A percentile compares a stretch with the other conserved stretches of the same genome.
phyloP scores from a whole-genome alignment of 2,329 filamentous ascomycete genomes.

The Botryotinia globosa region DNA sequence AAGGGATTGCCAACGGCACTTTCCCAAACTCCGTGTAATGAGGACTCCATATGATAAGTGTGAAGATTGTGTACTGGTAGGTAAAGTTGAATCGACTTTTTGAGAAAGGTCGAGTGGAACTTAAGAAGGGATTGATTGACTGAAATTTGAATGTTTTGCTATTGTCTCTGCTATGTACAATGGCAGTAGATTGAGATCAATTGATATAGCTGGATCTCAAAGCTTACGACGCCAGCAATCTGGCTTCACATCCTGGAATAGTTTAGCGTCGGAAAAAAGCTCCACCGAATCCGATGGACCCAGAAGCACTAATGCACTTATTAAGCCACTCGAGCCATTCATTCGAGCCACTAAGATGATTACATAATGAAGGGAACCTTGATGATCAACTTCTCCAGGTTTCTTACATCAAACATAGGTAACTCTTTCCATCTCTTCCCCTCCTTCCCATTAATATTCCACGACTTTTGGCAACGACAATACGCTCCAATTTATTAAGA shows the following conservation, averaged over 20 bases:
- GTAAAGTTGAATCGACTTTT: background rate
- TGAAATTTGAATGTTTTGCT: background rate
- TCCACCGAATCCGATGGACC: conserved; percentile 21
- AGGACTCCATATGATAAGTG: conserved; percentile 73
- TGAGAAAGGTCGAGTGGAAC: too few relatives aligned
- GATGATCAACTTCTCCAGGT: conserved; percentile 9
- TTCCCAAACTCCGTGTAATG: conserved; percentile 89
- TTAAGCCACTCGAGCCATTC: background rate
- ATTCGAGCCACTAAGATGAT: background rate
- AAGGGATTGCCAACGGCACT: conserved; percentile 86
- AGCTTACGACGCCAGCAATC: conserved; percentile 26
- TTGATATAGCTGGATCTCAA: background rate
- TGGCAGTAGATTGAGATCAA: background rate
- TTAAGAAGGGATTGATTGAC: conserved; percentile 4
- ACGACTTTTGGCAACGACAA: background rate
- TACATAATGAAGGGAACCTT: conserved; percentile 9
- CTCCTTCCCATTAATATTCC: background rate
- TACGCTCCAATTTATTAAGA: background rate
- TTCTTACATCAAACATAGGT: background rate
- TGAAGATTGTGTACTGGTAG: conserved; percentile 15
- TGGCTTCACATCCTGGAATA: conserved; percentile 24
- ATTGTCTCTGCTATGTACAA: background rate
- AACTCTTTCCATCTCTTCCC: background rate
- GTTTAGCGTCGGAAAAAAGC: conserved; percentile 23
- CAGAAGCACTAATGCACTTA: conserved; percentile 18